Percentiles rank a stretch among this genome's conserved stretches.
Evolutionary conservation across 2,329 filamentous ascomycete species (phyloP).

Genomic region (Aspergillus clavatus): DNA sequence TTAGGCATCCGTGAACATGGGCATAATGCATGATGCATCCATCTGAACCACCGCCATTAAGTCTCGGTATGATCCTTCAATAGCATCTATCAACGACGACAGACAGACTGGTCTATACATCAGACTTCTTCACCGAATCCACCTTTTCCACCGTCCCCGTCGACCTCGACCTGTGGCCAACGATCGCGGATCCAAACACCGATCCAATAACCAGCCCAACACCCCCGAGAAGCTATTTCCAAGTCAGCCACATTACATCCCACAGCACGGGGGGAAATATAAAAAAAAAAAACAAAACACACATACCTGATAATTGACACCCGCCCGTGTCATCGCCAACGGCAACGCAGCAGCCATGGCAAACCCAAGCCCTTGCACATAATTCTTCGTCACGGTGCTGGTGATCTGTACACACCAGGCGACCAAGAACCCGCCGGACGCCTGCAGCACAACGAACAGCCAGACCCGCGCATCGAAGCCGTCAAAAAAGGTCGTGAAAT

Average conservation of each 20-base stretch:
- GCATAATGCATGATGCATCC: no score
- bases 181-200: neutral
- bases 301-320: neutral
- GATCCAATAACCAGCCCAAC: neutral
- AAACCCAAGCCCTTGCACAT: neutral
- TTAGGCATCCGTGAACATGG: no score
- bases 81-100: no score
- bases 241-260: neutral
- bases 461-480: neutral
- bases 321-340: neutral
- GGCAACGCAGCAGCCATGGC: neutral
- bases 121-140: no score
- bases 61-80: no score
- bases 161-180: neutral
- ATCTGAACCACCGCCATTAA: no score
- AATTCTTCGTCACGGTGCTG: neutral
- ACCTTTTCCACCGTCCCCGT: neutral
- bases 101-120: no score
- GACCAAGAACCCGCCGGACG: neutral
- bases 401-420: neutral
- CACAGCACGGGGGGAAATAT: no score
- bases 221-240: neutral
- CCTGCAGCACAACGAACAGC: neutral
- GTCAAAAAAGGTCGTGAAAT: neutral
- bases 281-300: neutral